Base-by-base conservation (phyloP, 352 stramenopile species). In the Phytophthora meadii region DNA sequence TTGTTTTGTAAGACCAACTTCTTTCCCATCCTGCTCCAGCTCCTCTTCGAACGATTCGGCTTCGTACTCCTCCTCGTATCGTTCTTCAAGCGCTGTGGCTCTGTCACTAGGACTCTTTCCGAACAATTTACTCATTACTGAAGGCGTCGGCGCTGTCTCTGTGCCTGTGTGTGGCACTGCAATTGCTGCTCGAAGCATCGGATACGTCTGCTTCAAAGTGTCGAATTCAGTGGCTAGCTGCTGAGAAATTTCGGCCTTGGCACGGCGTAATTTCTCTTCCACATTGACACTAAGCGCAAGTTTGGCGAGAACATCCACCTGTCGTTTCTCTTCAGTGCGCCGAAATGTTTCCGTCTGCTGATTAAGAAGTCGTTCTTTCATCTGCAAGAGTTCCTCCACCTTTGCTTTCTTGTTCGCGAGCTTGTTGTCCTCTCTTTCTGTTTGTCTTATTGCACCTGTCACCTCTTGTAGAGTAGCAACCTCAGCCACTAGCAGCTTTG, bases 321-420 rank as follows among this genome's bases (percentile, higher is more conserved):
- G 70, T n/a, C 65, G 55, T 40, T 61, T 71, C 50, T 83, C 69
- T 71, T 88, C 79, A 24, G 77, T 66, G 0, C 61, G 44, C 22
- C 65, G 54, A 51, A 83, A 84, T 30, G 34, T 52, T 3, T 60
- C 27, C 3, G 62, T 73, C 51, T 83, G 54, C n/a, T 79, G 61
- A 9, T 54, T 48, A 3, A 86, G 39, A 39, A 84, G 25, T 1
- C 44, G 64, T 12, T 70, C 58, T 59, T 88, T 88, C 1, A 67
- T 70, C 2, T 65, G 55, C 1, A 88, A 32, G 3, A 88, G 48
- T 45, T 82, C 74, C 2, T 74, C 17, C 11, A 70, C 70, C 48
- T 78, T 81, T 10, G 61, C 44, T 53, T 82, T 82, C 57, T 88
- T 88, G 34, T 63, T 58, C n/a, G 54, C 58, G 1, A 87, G 11